Percentiles rank a stretch among this genome's conserved stretches.
phyloP scores from a whole-genome alignment of 2,329 filamentous ascomycete genomes.

The Chaetomiaceae sp. region DNA sequence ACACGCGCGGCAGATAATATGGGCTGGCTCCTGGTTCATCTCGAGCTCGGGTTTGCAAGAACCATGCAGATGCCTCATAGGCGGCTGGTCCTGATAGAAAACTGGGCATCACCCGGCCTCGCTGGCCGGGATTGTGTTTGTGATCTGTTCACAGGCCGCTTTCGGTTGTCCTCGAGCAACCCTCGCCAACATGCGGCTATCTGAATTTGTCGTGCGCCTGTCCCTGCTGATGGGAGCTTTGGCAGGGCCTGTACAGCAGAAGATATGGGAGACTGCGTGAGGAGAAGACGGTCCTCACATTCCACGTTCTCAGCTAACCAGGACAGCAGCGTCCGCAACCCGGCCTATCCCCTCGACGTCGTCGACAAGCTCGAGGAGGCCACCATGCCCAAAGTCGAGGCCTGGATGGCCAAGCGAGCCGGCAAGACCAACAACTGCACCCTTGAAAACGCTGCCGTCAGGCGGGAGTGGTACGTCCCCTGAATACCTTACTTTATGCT shows the following conservation, averaged over 20 bases:
- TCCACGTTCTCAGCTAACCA: too few species aligned
- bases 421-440: constrained; percentile 29
- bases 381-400: constrained; percentile 29
- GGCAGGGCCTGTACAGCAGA: constrained; percentile 1
- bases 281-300: too few species aligned
- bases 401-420: constrained; percentile 27
- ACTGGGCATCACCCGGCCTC: neutral
- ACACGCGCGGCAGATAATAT: neutral
- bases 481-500: too few species aligned
- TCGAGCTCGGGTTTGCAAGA: too few species aligned
- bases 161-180: too few species aligned
- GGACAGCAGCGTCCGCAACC: constrained; percentile 23
- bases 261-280: constrained; percentile 12
- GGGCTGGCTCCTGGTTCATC: too few species aligned
- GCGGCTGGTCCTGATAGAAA: too few species aligned
- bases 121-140: too few species aligned
- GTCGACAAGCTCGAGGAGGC: constrained; percentile 29
- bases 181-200: too few species aligned
- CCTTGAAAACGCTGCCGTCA: constrained; percentile 27
- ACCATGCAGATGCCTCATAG: too few species aligned
- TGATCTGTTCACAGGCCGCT: too few species aligned
- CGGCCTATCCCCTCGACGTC: constrained; percentile 26
- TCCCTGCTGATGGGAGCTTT: constrained; percentile 9
- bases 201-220: constrained; percentile 5
- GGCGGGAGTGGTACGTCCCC: constrained; percentile 28